Evolutionary conservation across 768 basidiomycete genomes (phyloP), one percentile per base, ranked within the genome.

Genomic region (Kwoniella dendrophila): DNA sequence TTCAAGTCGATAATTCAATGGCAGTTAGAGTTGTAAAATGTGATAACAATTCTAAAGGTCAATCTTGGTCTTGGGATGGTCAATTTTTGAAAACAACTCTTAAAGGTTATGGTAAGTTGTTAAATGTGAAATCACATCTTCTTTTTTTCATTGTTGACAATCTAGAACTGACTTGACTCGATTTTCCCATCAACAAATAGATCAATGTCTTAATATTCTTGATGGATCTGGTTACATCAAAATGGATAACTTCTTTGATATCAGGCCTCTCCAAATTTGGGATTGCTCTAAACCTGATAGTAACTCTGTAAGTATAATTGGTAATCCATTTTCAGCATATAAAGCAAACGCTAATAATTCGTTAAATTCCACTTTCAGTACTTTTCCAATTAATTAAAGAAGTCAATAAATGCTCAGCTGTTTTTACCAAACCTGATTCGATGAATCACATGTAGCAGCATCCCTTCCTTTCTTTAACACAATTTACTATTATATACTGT

Each of bases 191-290:
- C 5, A 14, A 30, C 8, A 10, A n/a, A 16, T 24, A 58, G 56
- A 49, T 30, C 56, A 58, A 58, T 58, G 56, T 27, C 27, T 58
- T 27, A 40, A 48, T n/a, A 5, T 58, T 3, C 14, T 36, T 24
- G 34, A n/a, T 26, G 56, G 26, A 27, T 22, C 45, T 18, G 56
- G 56, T 3, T 36, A 32, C 5, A 22, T 48, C 5, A 27, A 45
- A 24, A 48, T 58, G 45, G 44, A 45, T n/a, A 48, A 58, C 27
- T 58, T 58, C 56, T 14, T 58, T 16, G 38, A 58, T 27, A 14
- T 58, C 24, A 18, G 56, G 22, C 47, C 45, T 3, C 16, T 58
- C 12, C 47, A 58, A 18, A 49, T 27, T 18, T 58, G 56, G 56
- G 34, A 34, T n/a, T 58, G 56, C 43, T 48, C 55, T 10, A 47